Evolutionary conservation across 768 basidiomycete species (phyloP), one percentile per base, ranked within the genome.

Genomic region (Multifurca ochricompacta): DNA sequence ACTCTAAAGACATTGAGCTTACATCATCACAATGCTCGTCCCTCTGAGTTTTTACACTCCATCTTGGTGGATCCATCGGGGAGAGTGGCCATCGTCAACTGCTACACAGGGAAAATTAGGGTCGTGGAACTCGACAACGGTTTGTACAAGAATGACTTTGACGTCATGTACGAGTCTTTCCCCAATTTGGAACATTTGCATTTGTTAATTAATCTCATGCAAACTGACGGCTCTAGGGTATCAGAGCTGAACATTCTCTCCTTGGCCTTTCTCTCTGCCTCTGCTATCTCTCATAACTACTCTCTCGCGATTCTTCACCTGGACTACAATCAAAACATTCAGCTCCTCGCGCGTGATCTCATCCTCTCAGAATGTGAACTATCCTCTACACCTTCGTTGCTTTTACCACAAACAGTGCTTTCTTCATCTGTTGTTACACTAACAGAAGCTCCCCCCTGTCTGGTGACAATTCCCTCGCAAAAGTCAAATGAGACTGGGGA

Each of bases 11-110:
- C 73, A 31, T 63, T 85, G 5, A 69, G 78, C 16, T 68, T 92
- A 25, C 71, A 73, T 52, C 83, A 89, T 46, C 75, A 75, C 31
- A 70, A 67, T 40, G 72, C 77, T n/a, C 77, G 85, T 13, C 70
- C 71, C 4, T 78, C 85, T 9, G 89, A 91, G 66, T 87, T 83
- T 68, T 82, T 80, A 64, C 84, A 79, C 34, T 78, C 85, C 59
- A 69, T 87, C 16, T 63, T 86, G 21, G 73, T 90, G n/a, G 76
- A 86, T 61, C 78, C 81, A 1, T 75, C 76, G 5, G 85, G 85
- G 14, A 69, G 72, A 18, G 50, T 84, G 11, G 85, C 79, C 3
- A 69, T 87, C 18, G 79, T 77, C 21, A 81, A 79, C 67, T 79
- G 81, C 57, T 90, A 88, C 63, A 71, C 73, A 0, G 85, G 85